Base-by-base conservation (phyloP, 345 rosid genomes). In the Crucihimalaya himalaica region DNA sequence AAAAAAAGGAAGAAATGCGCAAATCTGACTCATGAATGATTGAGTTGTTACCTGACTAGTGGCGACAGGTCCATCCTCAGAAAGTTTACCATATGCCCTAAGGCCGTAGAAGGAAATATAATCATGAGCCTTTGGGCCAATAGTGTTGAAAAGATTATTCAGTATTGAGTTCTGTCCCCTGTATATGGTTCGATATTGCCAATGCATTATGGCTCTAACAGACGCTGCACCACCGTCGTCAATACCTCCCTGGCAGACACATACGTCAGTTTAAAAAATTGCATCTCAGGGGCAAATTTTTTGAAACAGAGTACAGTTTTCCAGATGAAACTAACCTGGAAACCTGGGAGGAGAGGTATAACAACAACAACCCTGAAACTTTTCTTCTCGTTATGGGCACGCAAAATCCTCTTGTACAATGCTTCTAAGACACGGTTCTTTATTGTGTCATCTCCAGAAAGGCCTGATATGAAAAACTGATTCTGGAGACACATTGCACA, bases 391-490 rank as follows among this genome's bases (percentile, higher is more conserved):
- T 88, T 86, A 75, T 86, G 83, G 60, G 99, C 98, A 76, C 85
- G 90, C 80, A 86, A 75, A 61, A 96, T 90, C 45, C 98, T 94
- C 63, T 83, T 80, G 76, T 86, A 90, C 80, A 96, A 77, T 42
- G 99, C 88, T 83, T 96, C 96, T 62, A 96, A 78, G 28, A 96
- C 91, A 60, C 97, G 96, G 78, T 96, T 96, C 75, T 81, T 78
- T 51, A 96, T 83, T 25, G 83, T 84, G 70, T 92, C 96, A 75
- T 96, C 99, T 75, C 87, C 91, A 27, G 96, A 84, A 78, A 96
- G 98, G 79, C 99, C 98, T 87, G 98, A 96, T 84, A 96, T 92
- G 72, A 96, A 92, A 85, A 96, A 96, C 79, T 96, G 99, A 87
- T 96, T 96, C 99, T 96, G 89, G 85, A 80, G 82, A 80, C 78